Conservation (phyloP, 1,139 yeast species). For the Protomyces lactucae-debilis region DNA sequence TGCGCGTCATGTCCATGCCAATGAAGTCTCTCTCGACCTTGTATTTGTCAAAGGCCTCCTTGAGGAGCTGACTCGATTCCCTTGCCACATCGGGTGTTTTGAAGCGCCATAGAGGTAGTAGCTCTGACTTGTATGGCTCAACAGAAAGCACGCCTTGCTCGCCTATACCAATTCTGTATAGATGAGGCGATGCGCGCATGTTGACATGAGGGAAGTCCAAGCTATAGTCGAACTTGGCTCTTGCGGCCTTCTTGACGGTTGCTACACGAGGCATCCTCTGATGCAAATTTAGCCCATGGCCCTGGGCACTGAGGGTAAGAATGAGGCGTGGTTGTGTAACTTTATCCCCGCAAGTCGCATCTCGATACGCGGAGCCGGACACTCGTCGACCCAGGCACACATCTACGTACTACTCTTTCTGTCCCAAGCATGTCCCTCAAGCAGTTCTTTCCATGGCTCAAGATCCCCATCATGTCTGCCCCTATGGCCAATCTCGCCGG, state of each 20-base stretch:
- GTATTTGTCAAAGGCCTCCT: slow-evolving; percentile 10
- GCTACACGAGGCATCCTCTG: not conserved
- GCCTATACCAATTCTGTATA: slow-evolving; percentile 20
- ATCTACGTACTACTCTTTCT: no score
- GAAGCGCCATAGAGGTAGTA: slow-evolving; percentile 22
- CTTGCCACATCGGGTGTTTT: slow-evolving; percentile 20
- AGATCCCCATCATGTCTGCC: slow-evolving; percentile 28
- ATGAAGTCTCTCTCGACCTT: slow-evolving; percentile 6
- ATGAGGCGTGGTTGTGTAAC: no score
- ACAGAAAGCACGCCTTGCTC: slow-evolving; percentile 24
- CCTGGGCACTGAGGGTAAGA: no score
- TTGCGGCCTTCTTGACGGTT: not conserved
- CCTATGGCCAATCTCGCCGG: slow-evolving; percentile 31
- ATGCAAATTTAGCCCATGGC: no score
- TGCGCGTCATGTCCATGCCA: slow-evolving; percentile 26
- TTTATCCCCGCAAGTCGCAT: no score
- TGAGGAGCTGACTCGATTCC: not conserved
- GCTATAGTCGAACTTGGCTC: slow-evolving; percentile 18
- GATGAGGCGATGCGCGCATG: slow-evolving; percentile 9
- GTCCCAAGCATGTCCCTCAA: not conserved
- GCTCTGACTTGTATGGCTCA: slow-evolving; percentile 25
- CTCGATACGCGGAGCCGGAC: no score
- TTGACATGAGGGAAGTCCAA: slow-evolving; percentile 9
- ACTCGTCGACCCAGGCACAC: no score
- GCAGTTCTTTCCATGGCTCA: slow-evolving; percentile 22